Evolutionary conservation across 2,329 filamentous ascomycete genomes (phyloP), one percentile per base, ranked within the genome.

Genomic region (Colletotrichum theobromicola): DNA sequence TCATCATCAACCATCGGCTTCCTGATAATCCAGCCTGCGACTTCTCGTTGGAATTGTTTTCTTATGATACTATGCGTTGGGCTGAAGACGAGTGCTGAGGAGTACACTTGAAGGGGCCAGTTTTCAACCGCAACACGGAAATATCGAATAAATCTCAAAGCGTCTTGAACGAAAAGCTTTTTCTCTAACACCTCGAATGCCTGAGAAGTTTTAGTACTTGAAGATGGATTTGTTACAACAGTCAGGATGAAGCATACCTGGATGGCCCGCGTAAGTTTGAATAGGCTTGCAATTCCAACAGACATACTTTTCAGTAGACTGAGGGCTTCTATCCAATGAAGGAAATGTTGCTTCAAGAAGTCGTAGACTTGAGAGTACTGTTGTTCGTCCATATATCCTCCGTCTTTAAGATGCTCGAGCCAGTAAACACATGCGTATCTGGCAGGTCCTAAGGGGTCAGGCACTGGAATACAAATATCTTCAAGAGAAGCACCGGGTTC

Each of bases 341-440:
- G 34, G 16, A 28, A 46, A 2, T 63, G 21, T 7, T 42, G 2
- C 0, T n/a, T 13, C 13, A 63, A 2, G 15, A 63, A 63, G 0
- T 4, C 8, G 7, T n/a, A n/a, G 16, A 7, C 5, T 18, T 32
- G 55, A 1, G 0, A 2, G 28, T 26, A 16, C 3, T 37, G 60
- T 16, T 24, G 4, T 30, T n/a, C 2, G 1, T 7, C 2, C 5
- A 9, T 9, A 3, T 5, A n/a, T 2, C 24, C 26, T 21, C 1
- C 21, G 2, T 76, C 68, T 2, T 15, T 9, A 12, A 79, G 30
- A 53, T 80, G 77, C 18, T 77, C 57, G 1, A 76, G 61, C 80
- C 79, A 81, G 42, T 77, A 72, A 2, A 77, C 3, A 30, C 77
- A 81, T 2, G 74, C 72, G 61, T 81, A 81, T 8, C 12, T n/a